Conservation (phyloP, 148 eudicot genomes). For the Nepenthes gracilis region DNA sequence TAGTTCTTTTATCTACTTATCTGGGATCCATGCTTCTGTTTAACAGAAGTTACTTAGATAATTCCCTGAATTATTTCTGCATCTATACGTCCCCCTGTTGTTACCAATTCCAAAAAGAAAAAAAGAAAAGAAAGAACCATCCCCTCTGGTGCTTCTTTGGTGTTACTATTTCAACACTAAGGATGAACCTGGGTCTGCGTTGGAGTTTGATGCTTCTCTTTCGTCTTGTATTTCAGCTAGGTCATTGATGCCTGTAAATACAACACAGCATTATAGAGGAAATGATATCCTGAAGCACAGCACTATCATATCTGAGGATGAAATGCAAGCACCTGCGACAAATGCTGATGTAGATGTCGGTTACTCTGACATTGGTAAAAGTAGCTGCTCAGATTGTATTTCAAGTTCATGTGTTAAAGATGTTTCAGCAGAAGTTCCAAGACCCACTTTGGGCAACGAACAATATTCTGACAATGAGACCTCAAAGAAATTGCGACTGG, state of each 20-base stretch:
- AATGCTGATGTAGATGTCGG: conserved; percentile 10
- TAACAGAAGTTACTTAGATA: too few relatives aligned
- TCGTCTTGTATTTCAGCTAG: conserved; percentile 29
- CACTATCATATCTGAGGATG: conserved; percentile 10
- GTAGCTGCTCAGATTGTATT: conserved; percentile 29
- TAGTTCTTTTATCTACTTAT: too few relatives aligned
- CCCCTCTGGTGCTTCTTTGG: too few relatives aligned
- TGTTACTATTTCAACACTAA: too few relatives aligned
- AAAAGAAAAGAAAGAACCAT: too few relatives aligned
- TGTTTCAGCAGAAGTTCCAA: conserved; percentile 19
- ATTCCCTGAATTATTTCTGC: too few relatives aligned
- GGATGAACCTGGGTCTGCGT: conserved; percentile 5
- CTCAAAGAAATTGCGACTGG: conserved; percentile 15
- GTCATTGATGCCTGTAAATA: conserved; percentile 18
- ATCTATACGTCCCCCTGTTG: too few relatives aligned
- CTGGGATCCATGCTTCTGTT: too few relatives aligned
- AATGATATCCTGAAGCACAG: conserved; percentile 5
- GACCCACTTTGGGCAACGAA: conserved; percentile 11
- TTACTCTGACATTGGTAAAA: conserved; percentile 13
- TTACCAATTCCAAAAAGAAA: too few relatives aligned
- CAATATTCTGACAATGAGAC: conserved; percentile 14
- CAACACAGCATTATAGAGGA: conserved; percentile 8
- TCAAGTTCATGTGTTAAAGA: conserved; percentile 25
- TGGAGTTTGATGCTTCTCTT: conserved; percentile 19
- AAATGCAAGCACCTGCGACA: conserved; percentile 2